These are phyloP conservation scores for Dendryphion nanum DNA, from an alignment of 2,329 filamentous ascomycete genomes.

Conservation along the genomic window DNA sequence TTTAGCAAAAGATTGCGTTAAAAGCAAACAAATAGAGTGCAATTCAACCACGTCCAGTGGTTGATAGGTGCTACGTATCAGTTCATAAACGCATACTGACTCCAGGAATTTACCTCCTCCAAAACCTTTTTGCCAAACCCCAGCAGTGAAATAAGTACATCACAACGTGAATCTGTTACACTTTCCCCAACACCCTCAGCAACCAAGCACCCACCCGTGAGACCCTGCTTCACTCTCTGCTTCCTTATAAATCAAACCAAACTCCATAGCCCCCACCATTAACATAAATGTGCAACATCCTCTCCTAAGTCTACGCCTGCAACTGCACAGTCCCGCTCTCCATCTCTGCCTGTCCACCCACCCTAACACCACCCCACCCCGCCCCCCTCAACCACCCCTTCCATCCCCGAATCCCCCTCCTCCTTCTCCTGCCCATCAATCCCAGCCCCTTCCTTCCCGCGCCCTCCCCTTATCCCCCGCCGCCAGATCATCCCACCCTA, in stretches of 20 bases:
- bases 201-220: no score
- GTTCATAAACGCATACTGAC: no score
- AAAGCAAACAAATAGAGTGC: no score
- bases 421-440: slow-evolving; percentile 1
- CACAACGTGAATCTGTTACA: background rate
- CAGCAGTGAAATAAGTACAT: background rate
- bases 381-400: background rate
- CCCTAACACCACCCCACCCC: slow-evolving; percentile 10
- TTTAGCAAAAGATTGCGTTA: no score
- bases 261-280: no score
- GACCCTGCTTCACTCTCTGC: no score
- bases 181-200: background rate
- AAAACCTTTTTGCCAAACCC: background rate
- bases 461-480: no score
- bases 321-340: slow-evolving; percentile 22
- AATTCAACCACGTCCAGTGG: no score
- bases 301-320: slow-evolving; percentile 27
- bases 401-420: background rate
- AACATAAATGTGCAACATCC: slow-evolving; percentile 23
- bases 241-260: no score
- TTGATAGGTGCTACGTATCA: no score
- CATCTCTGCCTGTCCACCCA: slow-evolving; percentile 25
- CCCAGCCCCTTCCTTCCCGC: background rate
- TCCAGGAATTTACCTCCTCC: no score
- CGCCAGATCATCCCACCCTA: background rate